Percentiles rank a stretch among this genome's conserved stretches.
Evolutionary conservation across 2,329 filamentous ascomycete genomes (phyloP).

Genomic region (Esteya vermicola): DNA sequence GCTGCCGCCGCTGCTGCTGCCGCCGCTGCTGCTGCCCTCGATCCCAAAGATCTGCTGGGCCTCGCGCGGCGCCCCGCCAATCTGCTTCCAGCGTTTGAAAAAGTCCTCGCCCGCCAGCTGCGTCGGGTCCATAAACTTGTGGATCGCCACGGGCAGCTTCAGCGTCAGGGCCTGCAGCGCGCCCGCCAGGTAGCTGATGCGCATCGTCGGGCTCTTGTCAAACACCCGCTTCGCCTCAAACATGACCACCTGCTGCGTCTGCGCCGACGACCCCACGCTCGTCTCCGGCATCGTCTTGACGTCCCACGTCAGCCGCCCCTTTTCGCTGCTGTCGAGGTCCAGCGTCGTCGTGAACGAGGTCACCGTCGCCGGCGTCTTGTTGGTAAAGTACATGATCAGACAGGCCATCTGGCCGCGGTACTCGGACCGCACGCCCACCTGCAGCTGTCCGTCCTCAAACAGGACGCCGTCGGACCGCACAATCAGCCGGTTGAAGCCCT

Average conservation of each 20-base stretch:
- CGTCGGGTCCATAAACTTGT: slow-evolving; percentile 95
- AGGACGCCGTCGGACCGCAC: slow-evolving; percentile 72
- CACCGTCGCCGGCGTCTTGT: slow-evolving; percentile 76
- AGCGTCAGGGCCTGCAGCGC: slow-evolving; percentile 85
- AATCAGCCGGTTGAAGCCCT: slow-evolving; percentile 72
- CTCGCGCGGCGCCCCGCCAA: slow-evolving; percentile 76
- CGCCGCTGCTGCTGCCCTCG: slow-evolving; percentile 17
- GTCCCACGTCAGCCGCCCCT: slow-evolving; percentile 62
- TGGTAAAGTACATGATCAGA: slow-evolving; percentile 88
- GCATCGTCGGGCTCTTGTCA: slow-evolving; percentile 72
- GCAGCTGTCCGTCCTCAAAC: slow-evolving; percentile 89
- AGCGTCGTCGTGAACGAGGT: slow-evolving; percentile 89
- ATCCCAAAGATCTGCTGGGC: slow-evolving; percentile 76
- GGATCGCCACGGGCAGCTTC: slow-evolving; percentile 73
- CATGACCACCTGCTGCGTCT: slow-evolving; percentile 89
- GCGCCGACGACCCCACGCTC: slow-evolving; percentile 55
- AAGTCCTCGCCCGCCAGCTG: slow-evolving; percentile 83
- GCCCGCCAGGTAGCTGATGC: slow-evolving; percentile 87
- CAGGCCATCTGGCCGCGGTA: slow-evolving; percentile 94
- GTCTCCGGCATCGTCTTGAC: slow-evolving; percentile 81
- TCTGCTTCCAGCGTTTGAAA: slow-evolving; percentile 99
- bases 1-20: slow-evolving; percentile 36
- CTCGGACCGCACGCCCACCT: slow-evolving; percentile 83
- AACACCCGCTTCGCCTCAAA: slow-evolving; percentile 80
- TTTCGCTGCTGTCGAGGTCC: slow-evolving; percentile 59